phyloP scores from a whole-genome alignment of 257 asterid genomes.

The Solanum gracilifrons region DNA sequence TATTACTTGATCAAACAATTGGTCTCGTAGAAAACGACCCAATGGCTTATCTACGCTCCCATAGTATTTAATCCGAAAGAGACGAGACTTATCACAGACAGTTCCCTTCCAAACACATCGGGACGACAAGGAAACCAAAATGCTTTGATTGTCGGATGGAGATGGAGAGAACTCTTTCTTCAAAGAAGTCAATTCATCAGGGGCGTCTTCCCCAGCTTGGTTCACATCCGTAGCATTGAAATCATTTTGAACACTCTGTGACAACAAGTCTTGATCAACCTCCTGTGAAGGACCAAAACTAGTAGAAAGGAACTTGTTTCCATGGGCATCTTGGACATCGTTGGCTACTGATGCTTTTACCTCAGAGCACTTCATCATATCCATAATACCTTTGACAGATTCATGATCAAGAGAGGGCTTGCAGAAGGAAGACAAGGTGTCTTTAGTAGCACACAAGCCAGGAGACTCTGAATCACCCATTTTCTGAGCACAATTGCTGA shows the following conservation, averaged over 20 bases:
- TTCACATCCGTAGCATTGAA: conserved; percentile 15
- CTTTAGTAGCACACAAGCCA: conserved; percentile 13
- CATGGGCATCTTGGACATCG: conserved; percentile 1
- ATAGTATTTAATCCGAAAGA: conserved; percentile 82
- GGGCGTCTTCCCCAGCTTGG: conserved; percentile 24
- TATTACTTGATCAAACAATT: conserved; percentile 83
- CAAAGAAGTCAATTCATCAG: conserved; percentile 29
- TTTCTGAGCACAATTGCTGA: conserved; percentile 19
- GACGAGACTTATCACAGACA: conserved; percentile 87
- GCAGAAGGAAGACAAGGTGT: conserved; percentile 20
- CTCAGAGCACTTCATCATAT: conserved; percentile 16
- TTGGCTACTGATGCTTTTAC: conserved; percentile 18
- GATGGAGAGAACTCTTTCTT: conserved; percentile 80
- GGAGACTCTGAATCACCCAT: conserved; percentile 15
- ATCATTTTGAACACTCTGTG: conserved; percentile 19
- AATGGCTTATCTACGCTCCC: conserved; percentile 85
- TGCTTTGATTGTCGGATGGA: conserved; percentile 89
- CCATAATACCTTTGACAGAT: conserved; percentile 16
- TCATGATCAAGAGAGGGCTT: conserved; percentile 19
- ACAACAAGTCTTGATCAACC: not conserved
- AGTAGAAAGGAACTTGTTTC: conserved; percentile 12
- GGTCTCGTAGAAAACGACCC: conserved; percentile 89
- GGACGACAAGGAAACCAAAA: conserved; percentile 82
- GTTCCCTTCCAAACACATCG: conserved; percentile 95
- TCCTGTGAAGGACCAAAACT: conserved; percentile 15